Percentiles rank a stretch among this genome's conserved stretches.
Conservation (phyloP, 2,329 filamentous ascomycete species). For the Tolypocladium amazonense region DNA sequence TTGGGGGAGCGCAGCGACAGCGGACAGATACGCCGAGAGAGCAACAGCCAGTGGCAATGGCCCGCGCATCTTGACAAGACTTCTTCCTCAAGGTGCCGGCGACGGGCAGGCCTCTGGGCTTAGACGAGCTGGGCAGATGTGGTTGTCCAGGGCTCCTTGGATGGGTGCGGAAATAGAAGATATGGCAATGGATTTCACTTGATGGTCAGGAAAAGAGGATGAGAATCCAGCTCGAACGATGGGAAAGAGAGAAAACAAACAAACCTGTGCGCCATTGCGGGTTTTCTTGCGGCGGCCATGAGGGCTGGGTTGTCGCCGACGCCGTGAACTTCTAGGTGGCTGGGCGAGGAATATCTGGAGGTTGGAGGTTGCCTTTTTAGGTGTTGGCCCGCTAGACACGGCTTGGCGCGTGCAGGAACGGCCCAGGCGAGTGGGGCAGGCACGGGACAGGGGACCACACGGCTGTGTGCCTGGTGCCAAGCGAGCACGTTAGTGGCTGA, state of each 20-base stretch:
- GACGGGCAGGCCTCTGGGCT: background rate
- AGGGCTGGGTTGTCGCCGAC: background rate
- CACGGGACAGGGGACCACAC: no score
- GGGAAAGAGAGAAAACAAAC: background rate
- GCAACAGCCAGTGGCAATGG: slow-evolving; percentile 17
- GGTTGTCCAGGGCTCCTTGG: background rate
- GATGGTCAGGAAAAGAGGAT: background rate
- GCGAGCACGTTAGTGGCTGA: background rate
- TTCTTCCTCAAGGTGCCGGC: slow-evolving; percentile 4
- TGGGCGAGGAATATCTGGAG: background rate
- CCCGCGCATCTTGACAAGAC: slow-evolving; percentile 18
- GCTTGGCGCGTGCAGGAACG: background rate
- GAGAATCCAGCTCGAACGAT: background rate
- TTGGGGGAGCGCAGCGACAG: slow-evolving; percentile 17
- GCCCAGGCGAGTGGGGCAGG: background rate
- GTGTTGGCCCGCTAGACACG: background rate
- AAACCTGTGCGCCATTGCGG: background rate
- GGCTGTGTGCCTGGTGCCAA: background rate
- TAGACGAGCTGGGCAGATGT: background rate
- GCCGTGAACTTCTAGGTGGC: background rate
- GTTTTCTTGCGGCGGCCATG: background rate
- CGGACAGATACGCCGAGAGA: slow-evolving; percentile 16
- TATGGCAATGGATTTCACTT: background rate
- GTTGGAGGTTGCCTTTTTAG: background rate
- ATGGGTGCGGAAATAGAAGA: background rate